Evolutionary conservation across 257 asterid genomes (phyloP).

Genomic region (Solanum microdontum): DNA sequence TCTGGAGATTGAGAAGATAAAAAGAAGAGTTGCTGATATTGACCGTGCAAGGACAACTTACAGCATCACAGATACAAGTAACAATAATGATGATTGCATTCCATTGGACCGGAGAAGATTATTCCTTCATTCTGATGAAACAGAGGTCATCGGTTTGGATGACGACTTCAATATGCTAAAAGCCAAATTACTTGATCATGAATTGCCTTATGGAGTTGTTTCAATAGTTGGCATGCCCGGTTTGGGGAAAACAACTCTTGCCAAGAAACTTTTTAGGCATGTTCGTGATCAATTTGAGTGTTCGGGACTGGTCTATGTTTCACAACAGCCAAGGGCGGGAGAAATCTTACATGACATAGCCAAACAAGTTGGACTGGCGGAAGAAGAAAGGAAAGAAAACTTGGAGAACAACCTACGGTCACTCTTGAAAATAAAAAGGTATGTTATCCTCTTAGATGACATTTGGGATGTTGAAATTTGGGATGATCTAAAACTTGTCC

Average conservation of each 20-base stretch:
- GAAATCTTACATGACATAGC: too few species aligned
- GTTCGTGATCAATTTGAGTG: too few species aligned
- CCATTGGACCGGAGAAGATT: too few species aligned
- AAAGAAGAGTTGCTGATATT: not conserved
- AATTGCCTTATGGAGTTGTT: not conserved
- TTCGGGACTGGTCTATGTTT: too few species aligned
- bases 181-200: not conserved
- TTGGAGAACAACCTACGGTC: too few species aligned
- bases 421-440: too few species aligned
- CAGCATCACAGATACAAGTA: not conserved
- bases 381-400: too few species aligned
- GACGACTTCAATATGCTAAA: not conserved
- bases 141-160: slow-evolving; percentile 1
- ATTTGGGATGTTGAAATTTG: not conserved
- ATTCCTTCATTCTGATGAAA: too few species aligned
- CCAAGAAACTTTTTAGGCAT: not conserved
- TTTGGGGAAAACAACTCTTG: not conserved
- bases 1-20: not conserved
- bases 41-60: not conserved
- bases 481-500: not conserved
- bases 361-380: too few species aligned
- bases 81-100: not conserved
- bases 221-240: not conserved
- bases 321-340: too few species aligned
- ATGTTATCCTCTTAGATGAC: too few species aligned